phyloP scores from a whole-genome alignment of 2,329 filamentous ascomycete genomes.

The Hymenoscyphus fructigenus region DNA sequence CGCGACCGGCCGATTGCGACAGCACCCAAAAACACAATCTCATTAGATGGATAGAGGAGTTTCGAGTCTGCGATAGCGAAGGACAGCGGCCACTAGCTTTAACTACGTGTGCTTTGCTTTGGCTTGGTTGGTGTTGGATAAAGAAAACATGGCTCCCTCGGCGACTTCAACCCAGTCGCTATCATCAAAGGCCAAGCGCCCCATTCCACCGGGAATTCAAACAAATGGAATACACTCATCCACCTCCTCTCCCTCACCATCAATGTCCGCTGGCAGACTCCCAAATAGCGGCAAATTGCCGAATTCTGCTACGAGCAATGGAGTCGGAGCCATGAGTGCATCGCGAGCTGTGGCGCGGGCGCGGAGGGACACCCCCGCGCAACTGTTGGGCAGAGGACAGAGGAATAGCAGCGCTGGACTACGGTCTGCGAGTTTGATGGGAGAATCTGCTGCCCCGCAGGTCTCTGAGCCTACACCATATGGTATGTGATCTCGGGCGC shows the following conservation, averaged over 20 bases:
- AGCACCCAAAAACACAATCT: neutral
- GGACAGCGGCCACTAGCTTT: conserved; percentile 21
- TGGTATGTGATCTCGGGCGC: conserved; percentile 41
- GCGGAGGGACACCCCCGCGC: conserved; percentile 55
- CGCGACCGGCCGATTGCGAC: neutral
- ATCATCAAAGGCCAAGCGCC: conserved; percentile 63
- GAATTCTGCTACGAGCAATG: conserved; percentile 47
- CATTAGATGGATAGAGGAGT: conserved; percentile 25
- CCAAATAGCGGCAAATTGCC: conserved; percentile 51
- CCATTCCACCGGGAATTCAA: conserved; percentile 59
- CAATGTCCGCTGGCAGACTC: conserved; percentile 54
- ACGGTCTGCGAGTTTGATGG: conserved; percentile 48
- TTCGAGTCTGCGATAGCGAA: conserved; percentile 23
- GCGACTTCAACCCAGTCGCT: conserved; percentile 31
- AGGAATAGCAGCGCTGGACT: conserved; percentile 50
- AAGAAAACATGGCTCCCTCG: conserved; percentile 33
- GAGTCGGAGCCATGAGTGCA: conserved; percentile 36
- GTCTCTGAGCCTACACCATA: conserved; percentile 51
- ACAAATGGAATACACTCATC: conserved; percentile 44
- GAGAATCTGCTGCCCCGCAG: conserved; percentile 42
- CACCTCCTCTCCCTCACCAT: conserved; percentile 51
- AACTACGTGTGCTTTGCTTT: conserved; percentile 12
- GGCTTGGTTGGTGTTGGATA: conserved; percentile 2
- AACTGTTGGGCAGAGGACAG: conserved; percentile 47
- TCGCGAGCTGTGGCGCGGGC: conserved; percentile 55